Evolutionary conservation across 164 flowering plant species (phyloP).

Genomic region (Magnolia sinica): DNA sequence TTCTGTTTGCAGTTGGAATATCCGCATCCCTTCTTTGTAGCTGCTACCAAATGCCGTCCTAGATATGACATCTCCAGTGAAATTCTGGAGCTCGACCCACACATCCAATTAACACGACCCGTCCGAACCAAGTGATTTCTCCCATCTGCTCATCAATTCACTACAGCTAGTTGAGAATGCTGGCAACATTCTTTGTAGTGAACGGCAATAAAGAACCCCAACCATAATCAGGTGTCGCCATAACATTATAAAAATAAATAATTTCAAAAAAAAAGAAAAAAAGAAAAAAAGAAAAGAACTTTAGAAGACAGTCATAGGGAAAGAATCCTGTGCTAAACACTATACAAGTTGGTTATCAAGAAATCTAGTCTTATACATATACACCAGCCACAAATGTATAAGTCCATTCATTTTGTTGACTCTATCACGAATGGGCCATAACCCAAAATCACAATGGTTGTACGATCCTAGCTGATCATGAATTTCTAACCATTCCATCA

Average conservation of each 20-base stretch:
- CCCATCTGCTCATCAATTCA: slow-evolving; percentile 10
- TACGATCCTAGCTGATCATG: not conserved
- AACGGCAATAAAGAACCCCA: not conserved
- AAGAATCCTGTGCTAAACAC: too few species aligned
- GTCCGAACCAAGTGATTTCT: not conserved
- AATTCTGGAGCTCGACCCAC: slow-evolving; percentile 12
- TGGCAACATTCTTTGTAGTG: slow-evolving; percentile 6
- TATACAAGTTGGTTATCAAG: too few species aligned
- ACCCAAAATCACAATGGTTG: not conserved
- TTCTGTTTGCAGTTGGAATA: slow-evolving; percentile 18
- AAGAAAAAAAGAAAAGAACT: not conserved
- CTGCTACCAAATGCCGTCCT: slow-evolving; percentile 11
- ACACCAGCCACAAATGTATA: too few species aligned
- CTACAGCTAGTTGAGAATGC: slow-evolving; percentile 3
- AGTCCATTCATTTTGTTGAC: too few species aligned
- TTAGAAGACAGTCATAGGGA: not conserved
- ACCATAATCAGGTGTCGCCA: not conserved
- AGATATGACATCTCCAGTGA: slow-evolving; percentile 7
- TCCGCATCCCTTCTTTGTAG: slow-evolving; percentile 15
- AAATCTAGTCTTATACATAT: too few species aligned
- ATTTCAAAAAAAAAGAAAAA: too few species aligned
- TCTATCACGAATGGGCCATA: too few species aligned
- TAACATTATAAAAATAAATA: too few species aligned
- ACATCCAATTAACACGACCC: slow-evolving; percentile 22
- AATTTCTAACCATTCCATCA: not conserved